phyloP scores from a whole-genome alignment of 73 alveolate species.

The Symbiodinium natans region DNA sequence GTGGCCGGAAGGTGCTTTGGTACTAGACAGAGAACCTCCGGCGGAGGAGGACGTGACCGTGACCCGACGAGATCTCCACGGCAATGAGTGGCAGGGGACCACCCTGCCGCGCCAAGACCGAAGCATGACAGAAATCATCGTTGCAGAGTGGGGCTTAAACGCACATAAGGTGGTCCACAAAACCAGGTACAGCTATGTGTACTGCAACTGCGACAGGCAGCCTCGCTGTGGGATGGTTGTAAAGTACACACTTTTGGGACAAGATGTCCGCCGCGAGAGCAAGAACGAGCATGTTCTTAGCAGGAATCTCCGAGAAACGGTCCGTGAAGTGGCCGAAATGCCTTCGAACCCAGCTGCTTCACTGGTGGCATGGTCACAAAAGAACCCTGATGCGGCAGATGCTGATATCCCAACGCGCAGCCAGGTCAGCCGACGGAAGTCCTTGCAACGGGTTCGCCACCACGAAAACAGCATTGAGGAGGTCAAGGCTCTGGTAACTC shows the following conservation, averaged over 20 bases:
- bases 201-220: background rate
- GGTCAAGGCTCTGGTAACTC: no score
- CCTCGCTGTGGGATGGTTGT: background rate
- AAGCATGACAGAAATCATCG: background rate
- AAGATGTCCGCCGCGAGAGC: background rate
- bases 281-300: background rate
- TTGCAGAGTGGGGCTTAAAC: background rate
- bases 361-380: background rate
- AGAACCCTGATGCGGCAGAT: background rate
- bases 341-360: background rate
- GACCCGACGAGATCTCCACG: background rate
- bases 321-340: background rate
- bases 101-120: background rate
- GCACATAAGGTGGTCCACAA: background rate
- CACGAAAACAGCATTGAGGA: no score
- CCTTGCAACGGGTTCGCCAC: no score
- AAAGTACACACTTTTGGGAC: background rate
- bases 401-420: background rate
- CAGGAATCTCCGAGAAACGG: background rate
- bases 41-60: background rate
- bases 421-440: background rate
- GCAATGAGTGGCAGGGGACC: background rate
- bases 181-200: background rate
- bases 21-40: background rate
- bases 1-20: background rate